A percentile compares a stretch with the other conserved stretches of the same genome.
These are phyloP conservation scores for Pleurotus citrinopileatus DNA, from an alignment of 768 basidiomycete species.

Conservation along the genomic window DNA sequence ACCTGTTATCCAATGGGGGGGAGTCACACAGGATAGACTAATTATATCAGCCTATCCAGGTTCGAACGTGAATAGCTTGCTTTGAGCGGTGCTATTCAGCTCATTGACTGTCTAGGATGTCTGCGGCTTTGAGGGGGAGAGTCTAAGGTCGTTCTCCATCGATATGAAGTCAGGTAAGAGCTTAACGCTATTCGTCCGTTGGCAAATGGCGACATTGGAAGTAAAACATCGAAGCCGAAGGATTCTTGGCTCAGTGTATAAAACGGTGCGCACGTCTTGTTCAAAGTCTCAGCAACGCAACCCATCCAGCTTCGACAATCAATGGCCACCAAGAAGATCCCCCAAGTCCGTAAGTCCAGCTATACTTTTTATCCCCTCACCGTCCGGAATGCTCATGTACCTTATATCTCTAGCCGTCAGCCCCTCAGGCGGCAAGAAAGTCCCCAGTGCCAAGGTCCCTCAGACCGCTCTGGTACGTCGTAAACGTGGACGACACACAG, in stretches of 20 bases:
- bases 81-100: neutral
- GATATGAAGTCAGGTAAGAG: neutral
- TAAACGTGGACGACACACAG: neutral
- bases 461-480: conserved; percentile 1
- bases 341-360: neutral
- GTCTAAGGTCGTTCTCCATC: neutral
- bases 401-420: neutral
- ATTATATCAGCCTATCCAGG: neutral
- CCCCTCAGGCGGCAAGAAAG: conserved; percentile 4
- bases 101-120: neutral
- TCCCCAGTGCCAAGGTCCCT: neutral
- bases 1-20: neutral
- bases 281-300: neutral
- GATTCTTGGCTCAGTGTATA: neutral
- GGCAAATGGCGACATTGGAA: neutral
- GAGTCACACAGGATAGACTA: neutral
- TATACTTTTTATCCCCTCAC: neutral
- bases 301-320: neutral
- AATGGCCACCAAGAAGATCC: conserved; percentile 8
- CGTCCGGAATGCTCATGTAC: neutral
- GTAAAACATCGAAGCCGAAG: neutral
- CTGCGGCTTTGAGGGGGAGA: neutral
- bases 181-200: conserved; percentile 6
- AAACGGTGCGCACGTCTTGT: neutral
- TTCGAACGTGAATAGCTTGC: conserved; percentile 3